Conservation (phyloP, 805 yeast species). For the Starmerella cellae region DNA sequence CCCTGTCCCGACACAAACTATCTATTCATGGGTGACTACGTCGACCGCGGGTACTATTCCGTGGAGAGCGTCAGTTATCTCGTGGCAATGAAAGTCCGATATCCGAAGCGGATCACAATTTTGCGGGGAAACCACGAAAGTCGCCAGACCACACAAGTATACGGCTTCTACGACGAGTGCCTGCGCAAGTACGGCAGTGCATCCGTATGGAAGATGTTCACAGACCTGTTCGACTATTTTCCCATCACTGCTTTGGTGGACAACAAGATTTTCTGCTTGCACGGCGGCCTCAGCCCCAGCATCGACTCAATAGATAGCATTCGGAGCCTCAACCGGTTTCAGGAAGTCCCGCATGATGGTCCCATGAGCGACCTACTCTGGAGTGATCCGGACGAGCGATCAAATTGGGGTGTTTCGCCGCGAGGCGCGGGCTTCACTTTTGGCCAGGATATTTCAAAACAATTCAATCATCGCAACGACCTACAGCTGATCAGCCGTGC, state of each 20-base stretch:
- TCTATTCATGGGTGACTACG: constrained; percentile 80
- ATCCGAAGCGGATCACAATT: constrained; percentile 83
- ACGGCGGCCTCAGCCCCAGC: constrained; percentile 96
- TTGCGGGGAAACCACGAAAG: constrained; percentile 93
- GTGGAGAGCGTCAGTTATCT: constrained; percentile 86
- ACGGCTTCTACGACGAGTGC: constrained; percentile 94
- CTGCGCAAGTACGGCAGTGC: constrained; percentile 88
- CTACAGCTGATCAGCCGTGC: constrained; percentile 84
- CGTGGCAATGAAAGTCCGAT: constrained; percentile 89
- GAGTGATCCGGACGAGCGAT: constrained; percentile 96
- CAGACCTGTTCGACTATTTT: constrained; percentile 87
- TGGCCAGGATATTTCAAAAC: constrained; percentile 93
- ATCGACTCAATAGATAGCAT: constrained; percentile 91
- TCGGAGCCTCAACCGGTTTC: constrained; percentile 81
- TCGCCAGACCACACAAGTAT: constrained; percentile 91
- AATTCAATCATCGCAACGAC: constrained; percentile 87
- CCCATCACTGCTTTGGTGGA: constrained; percentile 93
- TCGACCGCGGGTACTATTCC: constrained; percentile 77
- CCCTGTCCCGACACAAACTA: constrained; percentile 90
- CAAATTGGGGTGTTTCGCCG: constrained; percentile 97
- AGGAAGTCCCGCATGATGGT: constrained; percentile 96
- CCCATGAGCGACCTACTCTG: constrained; percentile 95
- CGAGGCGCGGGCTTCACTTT: constrained; percentile 99
- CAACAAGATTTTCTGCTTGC: constrained; percentile 82
- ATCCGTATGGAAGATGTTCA: constrained; percentile 84